Base-by-base conservation (phyloP, 1,139 yeast species). In the Sugiyamaella japonica region DNA sequence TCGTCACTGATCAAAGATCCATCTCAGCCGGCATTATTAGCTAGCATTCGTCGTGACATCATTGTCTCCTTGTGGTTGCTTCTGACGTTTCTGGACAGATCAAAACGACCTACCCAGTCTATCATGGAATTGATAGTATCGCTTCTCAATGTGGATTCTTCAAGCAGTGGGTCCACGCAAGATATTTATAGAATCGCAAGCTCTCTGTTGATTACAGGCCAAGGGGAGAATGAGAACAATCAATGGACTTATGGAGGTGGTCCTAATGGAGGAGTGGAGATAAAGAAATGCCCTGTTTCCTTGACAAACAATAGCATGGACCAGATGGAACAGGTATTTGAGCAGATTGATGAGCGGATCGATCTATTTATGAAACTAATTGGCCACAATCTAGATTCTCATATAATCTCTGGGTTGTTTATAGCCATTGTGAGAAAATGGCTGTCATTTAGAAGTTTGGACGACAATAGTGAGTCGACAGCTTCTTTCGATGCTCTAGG, bases 1-100 rank as follows among this genome's bases (percentile, higher is more conserved):
- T 71, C 86, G 0, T 82, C 93, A 0, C 63, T 89, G 10, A 72
- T 86, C 0, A 82, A 82, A 63, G 82, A 79, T 59, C 74, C 77
- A 1, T 68, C 78, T 1, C 65, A 28, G 49, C 63, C 39, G 55
- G 56, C n/a, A 31, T 60, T 28, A 48, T 52, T 47, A 32, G 16
- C 6, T 17, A 23, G 28, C 9, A 38, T 56, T 25, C 46, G 56
- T 31, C 34, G 17, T 12, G 39, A 17, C 6, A 43, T 55, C 9
- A 45, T 50, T 10, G 46, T 41, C 3, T 43, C 53, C 9, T 44
- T 89, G 17, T 89, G 96, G 96, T 74, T 80, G 1, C 83, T 85
- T 63, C 72, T 77, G 39, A 69, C 80, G 32, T 86, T 79, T 64
- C 72, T 84, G 50, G 73, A 72, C 44, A 71, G 70, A 31, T 62